Evolutionary conservation across 768 basidiomycete genomes (phyloP), one percentile per base, ranked within the genome.

Genomic region (Amanita brunnescens): DNA sequence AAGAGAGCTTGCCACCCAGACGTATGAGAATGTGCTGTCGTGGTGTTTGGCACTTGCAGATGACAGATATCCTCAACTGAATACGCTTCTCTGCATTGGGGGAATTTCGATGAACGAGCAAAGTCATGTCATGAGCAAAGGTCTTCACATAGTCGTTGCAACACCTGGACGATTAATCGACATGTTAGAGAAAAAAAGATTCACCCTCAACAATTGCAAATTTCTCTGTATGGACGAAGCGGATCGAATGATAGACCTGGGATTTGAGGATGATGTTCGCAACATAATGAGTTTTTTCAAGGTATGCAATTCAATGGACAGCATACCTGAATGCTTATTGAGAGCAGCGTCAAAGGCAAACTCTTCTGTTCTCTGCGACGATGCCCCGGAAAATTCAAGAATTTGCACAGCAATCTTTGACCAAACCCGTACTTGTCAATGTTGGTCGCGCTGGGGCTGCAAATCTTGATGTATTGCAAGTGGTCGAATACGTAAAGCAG

Each of bases 201-300:
- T 99, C 60, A 91, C 86, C 5, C 87, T 98, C 64, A 87, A 88
- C 55, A 86, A 85, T 56, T 97, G 94, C 85, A 93, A 91, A 72
- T 96, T 82, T 64, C 70, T 99, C 9, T 97, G 94, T 64, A 93
- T 99, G 91, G 96, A 99, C 68, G 96, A 99, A 69, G 96, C 96
- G 0, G 96, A 99, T 69, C 75, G 96, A 53, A 99, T 99, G 96
- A 93, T 99, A 54, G 96, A 99, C 63, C 74, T 97, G 64, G 96
- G 96, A 0, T 99, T 99, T 61, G 96, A 99, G 67, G 96, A 99
- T 54, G 96, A 99, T 59, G 94, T 99, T 26, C 78, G 96, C 52
- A 96, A 93, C 61, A 96, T 99, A 61, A 97, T 99, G 92, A 95
- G 91, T 62, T 98, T 91, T 68, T 98, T 99, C 77, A 93, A 88